These are phyloP conservation scores for Adansonia madagascariensis DNA, from an alignment of 441 rosid species.

Conservation along the genomic window DNA sequence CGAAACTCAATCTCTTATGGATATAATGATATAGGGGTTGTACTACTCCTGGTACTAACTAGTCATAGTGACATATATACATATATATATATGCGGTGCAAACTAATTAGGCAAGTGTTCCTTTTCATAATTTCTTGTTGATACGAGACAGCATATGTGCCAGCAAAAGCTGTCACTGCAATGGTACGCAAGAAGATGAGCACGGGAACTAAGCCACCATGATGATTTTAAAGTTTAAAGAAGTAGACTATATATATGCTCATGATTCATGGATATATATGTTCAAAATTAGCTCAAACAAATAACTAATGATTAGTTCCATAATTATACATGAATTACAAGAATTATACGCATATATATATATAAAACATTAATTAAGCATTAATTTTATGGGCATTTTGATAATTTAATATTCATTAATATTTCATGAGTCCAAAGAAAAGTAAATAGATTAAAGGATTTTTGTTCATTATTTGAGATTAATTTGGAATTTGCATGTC, in stretches of 20 bases:
- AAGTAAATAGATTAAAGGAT: too few species aligned
- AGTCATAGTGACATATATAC: not conserved
- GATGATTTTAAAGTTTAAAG: not conserved
- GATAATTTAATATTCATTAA: not conserved
- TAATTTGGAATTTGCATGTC: too few species aligned
- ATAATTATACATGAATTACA: not conserved
- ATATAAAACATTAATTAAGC: too few species aligned
- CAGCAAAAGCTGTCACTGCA: slow-evolving; percentile 1
- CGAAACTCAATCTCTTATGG: not conserved
- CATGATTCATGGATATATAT: slow-evolving; percentile 1
- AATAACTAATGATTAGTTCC: not conserved
- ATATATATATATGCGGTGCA: not conserved
- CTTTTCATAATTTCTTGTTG: not conserved
- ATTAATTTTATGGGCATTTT: not conserved
- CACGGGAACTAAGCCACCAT: not conserved
- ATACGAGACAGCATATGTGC: not conserved
- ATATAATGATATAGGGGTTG: slow-evolving; percentile 15
- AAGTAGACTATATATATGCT: not conserved
- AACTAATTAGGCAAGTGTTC: not conserved
- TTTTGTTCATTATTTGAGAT: too few species aligned
- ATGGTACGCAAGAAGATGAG: slow-evolving; percentile 15
- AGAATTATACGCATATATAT: too few species aligned
- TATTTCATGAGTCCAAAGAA: not conserved
- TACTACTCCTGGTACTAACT: not conserved
- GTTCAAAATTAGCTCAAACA: not conserved